Base-by-base conservation (phyloP, 192 early-diverging fungal genomes). In the Coemansia sp. region DNA sequence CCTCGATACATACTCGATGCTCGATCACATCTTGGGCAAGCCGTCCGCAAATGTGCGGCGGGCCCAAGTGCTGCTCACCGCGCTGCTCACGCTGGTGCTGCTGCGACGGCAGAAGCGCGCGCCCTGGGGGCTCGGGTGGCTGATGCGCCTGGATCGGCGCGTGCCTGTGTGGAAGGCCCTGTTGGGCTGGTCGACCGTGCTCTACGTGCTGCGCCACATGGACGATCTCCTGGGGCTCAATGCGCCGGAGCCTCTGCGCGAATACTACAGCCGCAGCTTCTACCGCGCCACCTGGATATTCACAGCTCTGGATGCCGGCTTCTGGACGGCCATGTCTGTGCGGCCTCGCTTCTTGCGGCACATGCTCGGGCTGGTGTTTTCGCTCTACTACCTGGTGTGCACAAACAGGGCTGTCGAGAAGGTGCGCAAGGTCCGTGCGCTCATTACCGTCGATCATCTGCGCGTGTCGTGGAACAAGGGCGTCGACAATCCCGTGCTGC, bases 291-390 rank as follows among this genome's bases (percentile, higher is more conserved):
- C 93, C 0, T 95, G 90, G 87, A 67, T 95, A 27, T 60, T 92
- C 41, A 91, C 90, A 1, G 90, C 88, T 3, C 66, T 95, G n/a
- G 95, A 98, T 52, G 95, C 93, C 2, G 95, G 93, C 0, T 95
- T 94, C 70, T 85, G 93, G 54, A 93, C 91, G 0, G 89, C 91
- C 9, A 90, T 93, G 85, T 58, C 75, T 23, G 76, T 95, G 23
- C 69, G 77, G 15, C 90, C 91, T 1, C 84, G 83, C 44, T 78
- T 76, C 46, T 58, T 93, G 19, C 78, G 90, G 4, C 88, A 98
- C 57, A 72, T 87, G 1, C 56, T 85, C 46, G 86, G 87, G 1
- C 62, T 94, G 4, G 29, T 94, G 7, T 94, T 95, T 53, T 80
- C 87, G 0, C 40, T 82, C 9, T 87, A 88, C 43, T 98, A 98